Percentiles rank a stretch among this genome's conserved stretches.
phyloP scores from a whole-genome alignment of 495 filamentous ascomycete genomes.

The Penicillium riverlandense region DNA sequence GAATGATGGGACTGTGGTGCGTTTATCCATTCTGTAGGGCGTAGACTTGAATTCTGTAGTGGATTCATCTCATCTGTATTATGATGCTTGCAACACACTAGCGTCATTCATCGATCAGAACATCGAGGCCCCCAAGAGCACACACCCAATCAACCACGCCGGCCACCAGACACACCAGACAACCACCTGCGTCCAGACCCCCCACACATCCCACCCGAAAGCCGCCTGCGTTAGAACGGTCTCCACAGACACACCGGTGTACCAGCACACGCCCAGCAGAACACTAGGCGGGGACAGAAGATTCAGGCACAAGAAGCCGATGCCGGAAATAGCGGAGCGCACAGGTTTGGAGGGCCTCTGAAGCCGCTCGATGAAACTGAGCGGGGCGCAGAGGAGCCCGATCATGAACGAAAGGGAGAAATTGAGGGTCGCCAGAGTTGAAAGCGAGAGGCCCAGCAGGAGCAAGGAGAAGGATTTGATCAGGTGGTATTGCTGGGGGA shows the following conservation, averaged over 20 bases:
- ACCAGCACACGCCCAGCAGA: constrained; percentile 43
- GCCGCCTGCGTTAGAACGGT: constrained; percentile 66
- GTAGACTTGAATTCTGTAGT: not conserved
- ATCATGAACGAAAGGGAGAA: constrained; percentile 87
- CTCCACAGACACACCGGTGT: constrained; percentile 43
- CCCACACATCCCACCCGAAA: constrained; percentile 87
- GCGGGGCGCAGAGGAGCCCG: constrained; percentile 67
- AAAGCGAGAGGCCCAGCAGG: constrained; percentile 82
- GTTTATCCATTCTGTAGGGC: not conserved
- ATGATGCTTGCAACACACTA: too few species aligned
- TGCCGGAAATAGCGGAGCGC: constrained; percentile 16
- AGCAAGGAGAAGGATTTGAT: constrained; percentile 90
- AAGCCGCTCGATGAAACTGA: constrained; percentile 61
- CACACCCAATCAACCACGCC: constrained; percentile 69
- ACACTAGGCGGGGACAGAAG: constrained; percentile 60
- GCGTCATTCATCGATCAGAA: constrained; percentile 19
- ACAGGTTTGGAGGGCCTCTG: constrained; percentile 13
- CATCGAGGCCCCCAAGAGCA: constrained; percentile 39
- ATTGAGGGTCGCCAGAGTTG: constrained; percentile 90
- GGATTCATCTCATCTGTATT: too few species aligned
- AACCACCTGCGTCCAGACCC: constrained; percentile 81
- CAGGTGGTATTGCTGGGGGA: constrained; percentile 62
- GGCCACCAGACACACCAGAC: constrained; percentile 99
- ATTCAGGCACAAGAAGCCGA: constrained; percentile 41
- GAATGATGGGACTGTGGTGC: not conserved